Conservation (phyloP, 2,329 filamentous ascomycete species). For the Arthroderma uncinatum region DNA sequence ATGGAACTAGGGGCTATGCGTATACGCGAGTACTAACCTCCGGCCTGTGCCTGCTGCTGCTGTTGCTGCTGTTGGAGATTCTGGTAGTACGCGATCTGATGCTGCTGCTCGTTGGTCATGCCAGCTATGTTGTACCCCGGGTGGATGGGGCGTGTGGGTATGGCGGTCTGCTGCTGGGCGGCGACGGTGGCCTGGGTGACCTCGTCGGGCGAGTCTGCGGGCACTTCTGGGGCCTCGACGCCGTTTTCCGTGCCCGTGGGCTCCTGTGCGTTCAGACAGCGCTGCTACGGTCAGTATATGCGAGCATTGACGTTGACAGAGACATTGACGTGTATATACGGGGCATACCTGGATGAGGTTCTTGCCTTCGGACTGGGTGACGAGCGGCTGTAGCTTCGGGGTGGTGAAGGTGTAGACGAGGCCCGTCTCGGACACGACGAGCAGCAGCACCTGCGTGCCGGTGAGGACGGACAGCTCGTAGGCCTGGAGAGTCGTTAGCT, state of each 20-base stretch:
- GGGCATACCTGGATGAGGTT: slow-evolving; percentile 86
- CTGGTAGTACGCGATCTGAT: slow-evolving; percentile 71
- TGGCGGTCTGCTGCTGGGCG: slow-evolving; percentile 55
- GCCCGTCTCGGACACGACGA: slow-evolving; percentile 94
- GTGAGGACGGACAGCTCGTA: slow-evolving; percentile 97
- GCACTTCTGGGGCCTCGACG: slow-evolving; percentile 59
- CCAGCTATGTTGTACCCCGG: slow-evolving; percentile 45
- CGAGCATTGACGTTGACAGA: no score
- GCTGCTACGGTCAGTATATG: slow-evolving; percentile 43
- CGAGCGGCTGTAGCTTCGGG: slow-evolving; percentile 92
- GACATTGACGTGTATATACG: no score
- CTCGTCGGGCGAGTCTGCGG: slow-evolving; percentile 83
- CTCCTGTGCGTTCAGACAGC: slow-evolving; percentile 92
- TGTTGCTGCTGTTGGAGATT: slow-evolving; percentile 65
- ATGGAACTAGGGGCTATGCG: background rate
- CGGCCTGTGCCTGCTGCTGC: slow-evolving; percentile 54
- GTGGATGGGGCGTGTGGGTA: slow-evolving; percentile 44
- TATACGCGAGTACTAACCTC: slow-evolving; percentile 48
- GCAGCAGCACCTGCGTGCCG: slow-evolving; percentile 88
- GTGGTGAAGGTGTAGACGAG: slow-evolving; percentile 98
- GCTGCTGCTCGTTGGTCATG: slow-evolving; percentile 54
- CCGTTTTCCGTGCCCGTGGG: slow-evolving; percentile 74
- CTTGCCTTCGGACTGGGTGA: slow-evolving; percentile 98
- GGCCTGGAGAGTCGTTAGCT: slow-evolving; percentile 48
- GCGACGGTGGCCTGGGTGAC: slow-evolving; percentile 65